phyloP scores from a whole-genome alignment of 352 stramenopile genomes.

The Globisporangium irregulare region DNA sequence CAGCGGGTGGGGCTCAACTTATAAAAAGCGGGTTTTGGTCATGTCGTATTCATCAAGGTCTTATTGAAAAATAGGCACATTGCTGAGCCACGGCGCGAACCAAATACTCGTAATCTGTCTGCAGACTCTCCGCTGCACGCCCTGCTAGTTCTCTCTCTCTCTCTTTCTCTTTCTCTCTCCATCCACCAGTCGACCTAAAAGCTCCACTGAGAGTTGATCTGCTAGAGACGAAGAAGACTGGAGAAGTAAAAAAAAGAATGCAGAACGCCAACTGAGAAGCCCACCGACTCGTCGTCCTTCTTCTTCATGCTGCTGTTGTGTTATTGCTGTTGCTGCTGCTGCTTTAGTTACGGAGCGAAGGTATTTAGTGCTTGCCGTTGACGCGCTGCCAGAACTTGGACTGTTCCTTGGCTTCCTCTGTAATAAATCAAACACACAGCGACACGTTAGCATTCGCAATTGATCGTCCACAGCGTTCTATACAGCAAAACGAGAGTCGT shows the following conservation, averaged over 20 bases:
- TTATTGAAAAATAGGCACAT: constrained; percentile 9
- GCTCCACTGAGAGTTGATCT: neutral
- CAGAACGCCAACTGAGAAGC: neutral
- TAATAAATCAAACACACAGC: constrained; percentile 8
- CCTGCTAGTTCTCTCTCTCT: neutral
- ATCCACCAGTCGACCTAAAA: neutral
- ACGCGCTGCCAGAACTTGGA: constrained; percentile 85
- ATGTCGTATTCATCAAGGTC: constrained; percentile 30
- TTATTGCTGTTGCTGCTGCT: neutral
- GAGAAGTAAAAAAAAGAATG: neutral
- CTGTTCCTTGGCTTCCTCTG: constrained; percentile 82
- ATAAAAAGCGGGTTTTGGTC: constrained; percentile 18
- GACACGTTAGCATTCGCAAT: neutral
- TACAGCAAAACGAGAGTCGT: constrained; percentile 19
- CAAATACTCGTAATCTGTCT: constrained; percentile 3
- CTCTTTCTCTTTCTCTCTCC: neutral
- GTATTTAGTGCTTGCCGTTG: constrained; percentile 82
- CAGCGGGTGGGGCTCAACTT: neutral
- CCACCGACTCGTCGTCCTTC: constrained; percentile 6
- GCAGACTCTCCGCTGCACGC: neutral
- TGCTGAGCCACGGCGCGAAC: constrained; percentile 1
- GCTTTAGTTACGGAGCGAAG: constrained; percentile 7
- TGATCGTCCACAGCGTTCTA: neutral
- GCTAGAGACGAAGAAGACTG: neutral
- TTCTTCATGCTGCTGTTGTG: neutral